phyloP scores from a whole-genome alignment of 257 asterid species.

The Solanum bulbocastanum region DNA sequence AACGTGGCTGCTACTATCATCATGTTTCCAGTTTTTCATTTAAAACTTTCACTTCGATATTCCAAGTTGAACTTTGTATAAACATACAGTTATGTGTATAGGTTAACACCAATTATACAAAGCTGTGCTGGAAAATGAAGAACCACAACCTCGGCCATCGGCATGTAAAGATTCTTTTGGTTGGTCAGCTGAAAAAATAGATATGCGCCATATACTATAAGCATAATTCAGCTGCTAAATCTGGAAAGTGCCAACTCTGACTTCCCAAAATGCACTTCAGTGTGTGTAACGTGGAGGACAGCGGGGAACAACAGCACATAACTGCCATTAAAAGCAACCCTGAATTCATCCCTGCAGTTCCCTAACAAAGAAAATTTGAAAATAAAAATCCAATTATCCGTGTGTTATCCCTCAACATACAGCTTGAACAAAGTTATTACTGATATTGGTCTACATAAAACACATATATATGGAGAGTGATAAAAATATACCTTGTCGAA shows the following conservation, averaged over 20 bases:
- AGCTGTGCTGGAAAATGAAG: neutral
- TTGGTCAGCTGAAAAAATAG: slow-evolving; percentile 58
- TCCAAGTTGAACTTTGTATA: neutral
- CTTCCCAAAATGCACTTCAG: slow-evolving; percentile 69
- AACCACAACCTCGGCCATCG: slow-evolving; percentile 41
- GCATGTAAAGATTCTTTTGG: slow-evolving; percentile 39
- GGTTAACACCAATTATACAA: neutral
- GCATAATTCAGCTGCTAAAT: slow-evolving; percentile 82
- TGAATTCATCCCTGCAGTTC: slow-evolving; percentile 57
- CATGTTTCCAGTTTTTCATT: neutral
- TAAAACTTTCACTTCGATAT: neutral
- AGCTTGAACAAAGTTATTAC: neutral
- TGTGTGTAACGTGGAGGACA: slow-evolving; percentile 63
- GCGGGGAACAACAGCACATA: slow-evolving; percentile 77
- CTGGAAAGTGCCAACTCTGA: slow-evolving; percentile 82
- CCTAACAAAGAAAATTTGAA: slow-evolving; percentile 16
- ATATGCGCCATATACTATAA: slow-evolving; percentile 57
- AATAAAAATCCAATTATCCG: neutral
- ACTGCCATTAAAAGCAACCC: slow-evolving; percentile 86
- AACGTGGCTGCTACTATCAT: neutral
- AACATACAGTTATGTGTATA: neutral
- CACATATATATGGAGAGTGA: neutral
- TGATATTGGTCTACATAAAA: neutral
- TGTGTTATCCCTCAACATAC: neutral
- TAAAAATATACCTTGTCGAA: slow-evolving; percentile 24